Percentiles rank a stretch among this genome's conserved stretches.
phyloP scores from a whole-genome alignment of 2,329 filamentous ascomycete genomes.

The Cordyceps fumosorosea region DNA sequence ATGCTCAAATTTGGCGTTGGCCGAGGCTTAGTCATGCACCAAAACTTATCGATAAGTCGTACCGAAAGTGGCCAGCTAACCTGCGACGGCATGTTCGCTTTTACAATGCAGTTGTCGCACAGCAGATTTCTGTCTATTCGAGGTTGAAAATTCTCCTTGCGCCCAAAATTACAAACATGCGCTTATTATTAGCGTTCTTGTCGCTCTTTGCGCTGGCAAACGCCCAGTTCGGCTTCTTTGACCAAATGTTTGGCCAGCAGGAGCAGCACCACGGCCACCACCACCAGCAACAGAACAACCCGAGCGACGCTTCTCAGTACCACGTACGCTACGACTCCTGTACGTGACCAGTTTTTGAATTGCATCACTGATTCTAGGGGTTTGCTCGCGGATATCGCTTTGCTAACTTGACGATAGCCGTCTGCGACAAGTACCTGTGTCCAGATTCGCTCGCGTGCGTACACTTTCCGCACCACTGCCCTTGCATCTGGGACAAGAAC shows the following conservation, averaged over 20 bases:
- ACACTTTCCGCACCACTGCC: constrained; percentile 93
- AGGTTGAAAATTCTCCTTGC: constrained; percentile 21
- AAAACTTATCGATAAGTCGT: constrained; percentile 17
- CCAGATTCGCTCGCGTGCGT: constrained; percentile 93
- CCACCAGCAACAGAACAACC: constrained; percentile 66
- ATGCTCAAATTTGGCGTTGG: constrained; percentile 14
- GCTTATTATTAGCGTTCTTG: constrained; percentile 39
- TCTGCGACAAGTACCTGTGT: constrained; percentile 90
- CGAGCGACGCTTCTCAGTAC: constrained; percentile 79
- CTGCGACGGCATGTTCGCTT: constrained; percentile 4
- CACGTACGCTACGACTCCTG: constrained; percentile 61
- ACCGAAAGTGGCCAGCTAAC: constrained; percentile 16
- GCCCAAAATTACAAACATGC: constrained; percentile 14
- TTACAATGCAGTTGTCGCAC: neutral
- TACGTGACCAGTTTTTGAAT: constrained; percentile 31
- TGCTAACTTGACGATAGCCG: constrained; percentile 42
- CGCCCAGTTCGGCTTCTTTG: constrained; percentile 92
- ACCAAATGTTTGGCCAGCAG: constrained; percentile 80
- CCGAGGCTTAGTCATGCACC: constrained; percentile 10
- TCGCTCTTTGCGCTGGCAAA: constrained; percentile 54
- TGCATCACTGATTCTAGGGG: neutral
- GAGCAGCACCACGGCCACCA: constrained; percentile 39
- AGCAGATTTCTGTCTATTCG: neutral
- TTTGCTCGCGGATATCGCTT: neutral
- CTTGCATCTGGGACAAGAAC: constrained; percentile 71